These are phyloP conservation scores for Aspergillus bombycis DNA, from an alignment of 2,329 filamentous ascomycete species.

Conservation along the genomic window DNA sequence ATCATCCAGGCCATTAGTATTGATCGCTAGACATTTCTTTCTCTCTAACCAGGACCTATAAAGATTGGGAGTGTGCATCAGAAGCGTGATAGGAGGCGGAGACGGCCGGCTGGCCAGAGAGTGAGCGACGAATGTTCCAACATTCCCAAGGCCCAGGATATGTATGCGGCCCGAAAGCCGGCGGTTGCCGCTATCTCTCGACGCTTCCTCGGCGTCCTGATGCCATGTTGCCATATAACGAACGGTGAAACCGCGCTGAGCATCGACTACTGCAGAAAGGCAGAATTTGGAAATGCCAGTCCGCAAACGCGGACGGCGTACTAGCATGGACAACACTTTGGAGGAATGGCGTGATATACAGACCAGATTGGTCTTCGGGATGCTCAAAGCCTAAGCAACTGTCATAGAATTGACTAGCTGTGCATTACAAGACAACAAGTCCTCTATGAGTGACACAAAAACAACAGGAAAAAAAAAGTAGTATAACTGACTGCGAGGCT, in stretches of 20 bases:
- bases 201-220: conserved; percentile 29
- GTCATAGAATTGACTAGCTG: not conserved
- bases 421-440: not conserved
- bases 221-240: conserved; percentile 33
- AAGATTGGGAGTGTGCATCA: conserved; percentile 60
- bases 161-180: conserved; percentile 50
- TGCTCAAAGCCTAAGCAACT: not conserved
- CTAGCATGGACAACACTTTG: conserved; percentile 42
- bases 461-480: not conserved
- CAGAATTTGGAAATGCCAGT: conserved; percentile 25
- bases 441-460: not conserved
- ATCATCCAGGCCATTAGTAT: conserved; percentile 45
- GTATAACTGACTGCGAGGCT: not conserved
- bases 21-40: conserved; percentile 36
- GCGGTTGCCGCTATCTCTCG: conserved; percentile 21
- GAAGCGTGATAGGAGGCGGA: conserved; percentile 73
- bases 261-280: conserved; percentile 4
- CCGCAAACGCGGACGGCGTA: conserved; percentile 37
- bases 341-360: conserved; percentile 14
- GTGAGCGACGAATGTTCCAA: conserved; percentile 76
- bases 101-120: conserved; percentile 69
- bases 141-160: conserved; percentile 75
- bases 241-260: conserved; percentile 1
- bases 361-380: not conserved
- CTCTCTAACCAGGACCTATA: conserved; percentile 27